A percentile compares a stretch with the other conserved stretches of the same genome.
These are phyloP conservation scores for Geosmithia putterillii DNA, from an alignment of 2,329 filamentous ascomycete genomes.

Conservation along the genomic window DNA sequence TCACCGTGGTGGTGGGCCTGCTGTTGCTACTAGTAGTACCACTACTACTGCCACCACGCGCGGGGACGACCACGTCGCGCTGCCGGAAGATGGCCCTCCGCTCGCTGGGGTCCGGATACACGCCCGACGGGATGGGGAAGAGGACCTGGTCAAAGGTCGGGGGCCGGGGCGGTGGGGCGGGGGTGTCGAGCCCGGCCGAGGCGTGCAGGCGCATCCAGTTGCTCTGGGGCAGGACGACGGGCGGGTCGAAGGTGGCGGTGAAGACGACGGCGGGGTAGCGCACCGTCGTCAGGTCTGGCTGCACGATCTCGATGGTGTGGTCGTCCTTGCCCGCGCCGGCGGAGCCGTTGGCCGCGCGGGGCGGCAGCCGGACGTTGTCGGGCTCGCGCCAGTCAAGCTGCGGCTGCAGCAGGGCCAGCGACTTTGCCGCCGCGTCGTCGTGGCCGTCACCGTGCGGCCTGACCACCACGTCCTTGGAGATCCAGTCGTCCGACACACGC, in stretches of 20 bases:
- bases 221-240: constrained; percentile 54
- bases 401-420: constrained; percentile 17
- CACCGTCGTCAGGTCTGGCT: constrained; percentile 27
- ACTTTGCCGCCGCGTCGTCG: constrained; percentile 26
- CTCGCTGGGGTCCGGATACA: constrained; percentile 42
- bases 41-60: constrained; percentile 15
- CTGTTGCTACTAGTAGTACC: too few species aligned
- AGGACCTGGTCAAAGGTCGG: constrained; percentile 45
- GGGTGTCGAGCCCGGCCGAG: constrained; percentile 34
- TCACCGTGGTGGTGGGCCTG: constrained; percentile 14
- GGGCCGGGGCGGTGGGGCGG: constrained; percentile 19
- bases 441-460: constrained; percentile 21
- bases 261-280: constrained; percentile 63
- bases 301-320: constrained; percentile 40
- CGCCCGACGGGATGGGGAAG: constrained; percentile 39
- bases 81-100: constrained; percentile 39
- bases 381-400: constrained; percentile 61
- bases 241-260: constrained; percentile 61
- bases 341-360: too few species aligned
- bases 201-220: constrained; percentile 52
- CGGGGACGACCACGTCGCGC: constrained; percentile 31
- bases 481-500: constrained; percentile 62
- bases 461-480: constrained; percentile 48
- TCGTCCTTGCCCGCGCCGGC: constrained; percentile 30
- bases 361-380: constrained; percentile 45